A percentile compares a stretch with the other conserved stretches of the same genome.
These are phyloP conservation scores for Colletotrichum noveboracense DNA, from an alignment of 2,329 filamentous ascomycete genomes.

Conservation along the genomic window DNA sequence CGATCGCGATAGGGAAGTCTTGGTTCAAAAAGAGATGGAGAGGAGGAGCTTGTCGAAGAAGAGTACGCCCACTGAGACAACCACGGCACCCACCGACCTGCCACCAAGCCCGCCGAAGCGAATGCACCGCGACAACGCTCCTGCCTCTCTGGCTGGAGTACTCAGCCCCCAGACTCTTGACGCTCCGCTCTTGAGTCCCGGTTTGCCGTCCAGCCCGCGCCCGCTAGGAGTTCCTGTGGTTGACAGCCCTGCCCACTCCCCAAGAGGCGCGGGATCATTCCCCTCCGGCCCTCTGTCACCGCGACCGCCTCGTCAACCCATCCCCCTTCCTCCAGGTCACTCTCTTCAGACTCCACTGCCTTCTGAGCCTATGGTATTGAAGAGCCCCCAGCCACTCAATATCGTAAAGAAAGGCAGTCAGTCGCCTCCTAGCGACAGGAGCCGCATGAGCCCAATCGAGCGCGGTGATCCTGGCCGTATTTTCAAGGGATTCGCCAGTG, in stretches of 20 bases:
- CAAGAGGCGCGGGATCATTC: constrained; percentile 51
- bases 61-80: constrained; percentile 56
- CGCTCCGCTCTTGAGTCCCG: constrained; percentile 60
- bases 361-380: constrained; percentile 35
- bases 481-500: constrained; percentile 79
- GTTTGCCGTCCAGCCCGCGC: constrained; percentile 64
- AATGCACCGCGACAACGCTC: constrained; percentile 40
- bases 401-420: constrained; percentile 38
- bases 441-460: constrained; percentile 43
- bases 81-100: constrained; percentile 32
- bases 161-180: constrained; percentile 42
- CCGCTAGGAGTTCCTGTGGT: constrained; percentile 41
- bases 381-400: constrained; percentile 46
- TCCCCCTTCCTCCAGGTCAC: constrained; percentile 74
- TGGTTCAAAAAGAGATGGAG: constrained; percentile 71
- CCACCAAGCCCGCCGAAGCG: constrained; percentile 43
- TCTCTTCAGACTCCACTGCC: constrained; percentile 61
- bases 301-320: constrained; percentile 74
- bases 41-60: constrained; percentile 77
- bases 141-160: constrained; percentile 59
- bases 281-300: constrained; percentile 68
- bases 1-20: constrained; percentile 75
- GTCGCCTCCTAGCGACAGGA: constrained; percentile 32
- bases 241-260: constrained; percentile 58
- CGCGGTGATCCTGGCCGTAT: constrained; percentile 52